Evolutionary conservation across 805 yeast species (phyloP), one percentile per base, ranked within the genome.

Genomic region (Jamesozyma gamospora): DNA sequence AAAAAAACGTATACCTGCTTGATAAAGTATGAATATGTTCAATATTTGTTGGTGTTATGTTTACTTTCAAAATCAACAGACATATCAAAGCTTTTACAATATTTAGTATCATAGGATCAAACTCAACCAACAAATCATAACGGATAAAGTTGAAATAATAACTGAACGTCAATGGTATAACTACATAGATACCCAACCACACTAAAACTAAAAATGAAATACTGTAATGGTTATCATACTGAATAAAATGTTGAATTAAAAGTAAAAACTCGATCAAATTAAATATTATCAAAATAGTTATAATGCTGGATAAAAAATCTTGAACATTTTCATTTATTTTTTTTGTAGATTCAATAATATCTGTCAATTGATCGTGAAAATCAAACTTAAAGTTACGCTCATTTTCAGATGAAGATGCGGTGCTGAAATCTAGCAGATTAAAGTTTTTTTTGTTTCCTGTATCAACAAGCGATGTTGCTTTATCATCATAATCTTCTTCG

Each of bases 61-160:
- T 29, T 31, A 13, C 35, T 27, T 47, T 44, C 35, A 47, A 17
- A 15, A 53, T 39, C 12, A 48, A 38, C 33, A 50, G 41, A 36
- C 51, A 43, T 13, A 54, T 30, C 16, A 55, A 37, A 5, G 43
- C 46, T 37, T 53, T 57, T n/a, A 51, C 29, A 17, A 57, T 28
- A 40, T 55, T 52, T 42, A 49, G 46, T n/a, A 51, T 48, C 59
- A 57, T 53, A 16, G 60, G 62, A 39, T 57, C 62, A 26, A 55
- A 31, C 28, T 50, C 49, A 27, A 57, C 47, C 30, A 46, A 38
- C 28, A 52, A 40, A 26, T 55, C 61, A 39, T 55, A 53, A 33
- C 61, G 55, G 14, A 55, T 51, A 33, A 57, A 57, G 41, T 57
- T 57, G 45, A 57, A 34, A 40, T 56, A 57, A 44, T 56, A 56